Evolutionary conservation across 163 green algal species (phyloP).

Genomic region (Volvox carteri): DNA sequence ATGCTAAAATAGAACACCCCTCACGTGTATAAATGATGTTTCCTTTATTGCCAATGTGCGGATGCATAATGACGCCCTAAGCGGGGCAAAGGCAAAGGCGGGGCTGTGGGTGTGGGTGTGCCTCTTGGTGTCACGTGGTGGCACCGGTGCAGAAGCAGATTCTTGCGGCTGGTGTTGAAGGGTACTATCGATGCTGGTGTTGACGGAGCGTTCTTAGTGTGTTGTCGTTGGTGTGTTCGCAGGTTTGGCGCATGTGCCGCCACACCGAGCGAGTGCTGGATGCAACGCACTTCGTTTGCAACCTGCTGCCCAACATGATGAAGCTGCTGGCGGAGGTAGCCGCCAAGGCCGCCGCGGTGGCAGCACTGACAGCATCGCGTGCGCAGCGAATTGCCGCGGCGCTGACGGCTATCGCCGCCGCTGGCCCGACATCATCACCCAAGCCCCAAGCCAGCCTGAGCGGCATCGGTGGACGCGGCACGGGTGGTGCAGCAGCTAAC

Average conservation of each 20-base stretch:
- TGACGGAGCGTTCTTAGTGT: no score
- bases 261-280: constrained; percentile 15
- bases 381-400: neutral
- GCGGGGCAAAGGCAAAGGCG: no score
- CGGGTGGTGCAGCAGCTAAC: neutral
- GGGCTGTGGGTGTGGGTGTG: no score
- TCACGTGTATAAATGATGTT: no score
- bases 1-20: no score
- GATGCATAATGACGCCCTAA: no score
- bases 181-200: no score
- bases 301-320: constrained; percentile 46
- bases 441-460: neutral
- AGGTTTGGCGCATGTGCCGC: constrained; percentile 1
- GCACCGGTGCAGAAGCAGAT: no score
- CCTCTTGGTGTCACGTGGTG: no score
- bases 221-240: neutral
- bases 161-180: no score
- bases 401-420: neutral
- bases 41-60: no score
- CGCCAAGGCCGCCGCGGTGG: neutral
- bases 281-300: constrained; percentile 23
- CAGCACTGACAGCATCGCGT: neutral
- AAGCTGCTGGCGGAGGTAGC: neutral
- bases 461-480: neutral
- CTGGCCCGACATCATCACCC: neutral